Conservation (phyloP, 805 yeast species). For the Cyberlindnera americana region DNA sequence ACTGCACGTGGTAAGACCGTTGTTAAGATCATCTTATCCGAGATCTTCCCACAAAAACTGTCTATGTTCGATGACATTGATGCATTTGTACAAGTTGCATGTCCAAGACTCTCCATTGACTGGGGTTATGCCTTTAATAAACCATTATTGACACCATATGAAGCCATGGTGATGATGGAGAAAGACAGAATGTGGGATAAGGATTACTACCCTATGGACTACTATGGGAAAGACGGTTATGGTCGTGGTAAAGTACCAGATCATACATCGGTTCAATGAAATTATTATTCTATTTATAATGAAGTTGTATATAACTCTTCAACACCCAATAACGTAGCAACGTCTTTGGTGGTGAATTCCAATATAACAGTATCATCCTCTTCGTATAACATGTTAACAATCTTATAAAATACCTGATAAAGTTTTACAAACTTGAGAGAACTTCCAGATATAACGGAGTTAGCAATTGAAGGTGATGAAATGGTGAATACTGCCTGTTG, state of each 20-base stretch:
- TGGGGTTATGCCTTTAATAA: conserved; percentile 98
- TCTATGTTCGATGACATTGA: conserved; percentile 92
- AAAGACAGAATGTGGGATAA: conserved; percentile 65
- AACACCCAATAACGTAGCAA: conserved; percentile 71
- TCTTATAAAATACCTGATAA: conserved; percentile 35
- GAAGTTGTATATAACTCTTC: conserved; percentile 32
- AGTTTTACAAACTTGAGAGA: conserved; percentile 44
- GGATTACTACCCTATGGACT: conserved; percentile 90
- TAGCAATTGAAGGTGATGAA: conserved; percentile 60
- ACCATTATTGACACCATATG: conserved; percentile 93
- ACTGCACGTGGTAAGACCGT: conserved; percentile 56
- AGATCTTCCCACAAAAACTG: conserved; percentile 88
- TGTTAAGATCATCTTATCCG: conserved; percentile 81
- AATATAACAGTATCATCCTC: conserved; percentile 32
- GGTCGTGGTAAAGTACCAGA: conserved; percentile 80
- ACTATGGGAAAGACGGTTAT: conserved; percentile 84
- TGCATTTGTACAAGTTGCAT: conserved; percentile 95
- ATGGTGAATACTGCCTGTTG: conserved; percentile 56
- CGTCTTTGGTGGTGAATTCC: conserved; percentile 55
- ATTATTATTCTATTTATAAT: background rate
- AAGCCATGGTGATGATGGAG: conserved; percentile 84
- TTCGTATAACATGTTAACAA: conserved; percentile 34
- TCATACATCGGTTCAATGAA: conserved; percentile 23
- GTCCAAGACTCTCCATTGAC: conserved; percentile 93
- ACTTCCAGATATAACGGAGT: conserved; percentile 49